Base-by-base conservation (phyloP, 2,329 filamentous ascomycete species). In the Bimuria novae-zelandiae region DNA sequence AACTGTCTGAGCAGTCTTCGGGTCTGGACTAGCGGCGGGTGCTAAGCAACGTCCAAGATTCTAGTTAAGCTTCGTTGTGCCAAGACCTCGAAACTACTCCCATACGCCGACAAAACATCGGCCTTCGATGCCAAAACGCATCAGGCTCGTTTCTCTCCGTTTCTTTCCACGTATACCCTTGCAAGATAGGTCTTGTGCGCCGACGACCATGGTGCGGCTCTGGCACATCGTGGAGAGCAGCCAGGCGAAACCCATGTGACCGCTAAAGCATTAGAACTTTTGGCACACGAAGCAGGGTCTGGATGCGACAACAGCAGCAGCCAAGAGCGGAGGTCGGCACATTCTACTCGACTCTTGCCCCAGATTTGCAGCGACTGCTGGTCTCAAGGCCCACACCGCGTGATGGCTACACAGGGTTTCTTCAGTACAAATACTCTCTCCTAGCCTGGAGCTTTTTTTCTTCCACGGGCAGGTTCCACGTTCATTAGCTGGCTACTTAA, bases 41-140 rank as follows among this genome's bases (percentile, higher is more conserved):
- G 52, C 49, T 43, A 45, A 53, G 55, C 54, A 59, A 43, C 46
- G 56, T 33, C 58, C 57, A 66, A 63, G 58, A 55, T 48, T 44
- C 33, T 50, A 53, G 51, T 52, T 45, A 68, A 67, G 64, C 62
- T 60, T 67, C 16, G 7, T 14, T 30, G 42, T 49, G 67, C 64
- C 64, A 69, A 70, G 68, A 51, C 54, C 30, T 48, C 64, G 68
- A 72, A 72, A 72, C 69, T 37, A 29, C 46, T 56, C 58, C 61
- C 64, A 68, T 54, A 72, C 69, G 62, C 60, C 53, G 57, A 43
- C 67, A 64, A 71, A 70, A 71, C 69, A 60, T 51, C 55, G 51
- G 60, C 54, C 54, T 54, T 52, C 53, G 57, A 58, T 59, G 54
- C 52, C 61, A 57, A 69, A 69, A 69, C 68, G 58, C 45, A 40